Evolutionary conservation across 2,329 filamentous ascomycete species (phyloP), one percentile per base, ranked within the genome.

Genomic region (Pleoardoris graminearum): DNA sequence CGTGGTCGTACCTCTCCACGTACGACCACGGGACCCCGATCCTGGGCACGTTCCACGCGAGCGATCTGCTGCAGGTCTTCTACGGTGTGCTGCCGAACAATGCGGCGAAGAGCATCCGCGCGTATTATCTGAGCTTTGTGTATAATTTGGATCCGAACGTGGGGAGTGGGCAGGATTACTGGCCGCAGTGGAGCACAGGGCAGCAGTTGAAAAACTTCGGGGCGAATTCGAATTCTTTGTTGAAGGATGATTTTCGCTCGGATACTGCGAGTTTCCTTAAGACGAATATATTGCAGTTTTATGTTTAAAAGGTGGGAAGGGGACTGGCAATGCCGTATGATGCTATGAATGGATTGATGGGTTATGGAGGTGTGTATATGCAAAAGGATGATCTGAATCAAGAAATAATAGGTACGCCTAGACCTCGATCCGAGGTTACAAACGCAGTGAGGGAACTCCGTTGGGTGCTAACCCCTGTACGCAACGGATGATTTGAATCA

Each of bases 1-100:
- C 78, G 1, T 94, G 88, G 88, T 90, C 86, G 0, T 94, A 91
- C 73, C 80, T 94, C 1, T 75, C 86, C 0, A 86, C 84, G 0
- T 92, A 92, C 73, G 73, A 87, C 75, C 84, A 86, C 66, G 86
- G 86, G 8, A 87, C 85, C 0, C 86, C 89, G 0, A 73, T 92
- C 42, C 71, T 93, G 0, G 90, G 90, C 16, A 92, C 89, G 0
- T 88, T 90, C 73, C 90, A 94, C 69, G 86, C 74, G 12, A 84
- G 81, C 1, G 89, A 92, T 60, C 61, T 92, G 1, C 60, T 90
- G 3, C 83, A 88, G 66, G 81, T 89, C 0, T 90, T 90, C 57
- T 85, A 82, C 52, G 86, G 86, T 0, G 70, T 87, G 11, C 65
- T 82, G 43, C 80, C 84, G 11, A 85, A 89, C 66, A 82, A 86